Percentiles rank a stretch among this genome's conserved stretches.
Conservation (phyloP, 176 grass and related monocot species). For the Calamus simplicifolius region DNA sequence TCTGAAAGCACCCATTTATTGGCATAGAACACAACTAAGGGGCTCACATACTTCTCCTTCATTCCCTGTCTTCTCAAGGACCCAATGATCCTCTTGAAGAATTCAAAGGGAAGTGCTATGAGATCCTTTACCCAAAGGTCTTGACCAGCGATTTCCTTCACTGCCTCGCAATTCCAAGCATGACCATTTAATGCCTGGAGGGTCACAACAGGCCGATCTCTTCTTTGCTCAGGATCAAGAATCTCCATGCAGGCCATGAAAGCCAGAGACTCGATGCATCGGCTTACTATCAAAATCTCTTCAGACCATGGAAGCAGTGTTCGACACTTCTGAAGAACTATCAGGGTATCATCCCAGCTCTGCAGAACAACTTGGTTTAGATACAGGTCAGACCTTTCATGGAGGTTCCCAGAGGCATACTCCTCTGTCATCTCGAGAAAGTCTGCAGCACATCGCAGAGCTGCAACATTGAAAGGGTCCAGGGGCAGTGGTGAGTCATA, state of each 20-base stretch:
- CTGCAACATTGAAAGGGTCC: conserved; percentile 75
- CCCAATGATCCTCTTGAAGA: conserved; percentile 67
- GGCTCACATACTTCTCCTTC: conserved; percentile 93
- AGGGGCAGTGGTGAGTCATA: conserved; percentile 57
- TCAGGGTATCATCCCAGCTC: conserved; percentile 83
- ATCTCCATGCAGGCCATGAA: conserved; percentile 99
- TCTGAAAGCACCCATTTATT: conserved; percentile 99
- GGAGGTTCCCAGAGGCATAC: conserved; percentile 29
- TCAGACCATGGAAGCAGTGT: conserved; percentile 52
- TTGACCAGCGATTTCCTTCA: conserved; percentile 66
- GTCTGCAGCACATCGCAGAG: conserved; percentile 75
- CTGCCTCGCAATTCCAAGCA: conserved; percentile 62
- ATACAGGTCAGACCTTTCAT: conserved; percentile 72
- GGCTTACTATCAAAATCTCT: conserved; percentile 73
- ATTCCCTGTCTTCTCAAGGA: conserved; percentile 81
- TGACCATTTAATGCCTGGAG: conserved; percentile 28
- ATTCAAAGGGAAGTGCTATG: conserved; percentile 71
- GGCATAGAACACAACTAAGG: conserved; percentile 76
- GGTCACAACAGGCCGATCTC: conserved; percentile 18
- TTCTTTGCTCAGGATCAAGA: conserved; percentile 70
- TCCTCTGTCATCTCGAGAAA: conserved; percentile 47
- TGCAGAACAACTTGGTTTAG: conserved; percentile 94
- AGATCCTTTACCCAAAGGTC: conserved; percentile 94
- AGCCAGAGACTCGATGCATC: conserved; percentile 84
- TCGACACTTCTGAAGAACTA: conserved; percentile 75